phyloP scores from a whole-genome alignment of 352 stramenopile genomes.

The Albugo laibachii region DNA sequence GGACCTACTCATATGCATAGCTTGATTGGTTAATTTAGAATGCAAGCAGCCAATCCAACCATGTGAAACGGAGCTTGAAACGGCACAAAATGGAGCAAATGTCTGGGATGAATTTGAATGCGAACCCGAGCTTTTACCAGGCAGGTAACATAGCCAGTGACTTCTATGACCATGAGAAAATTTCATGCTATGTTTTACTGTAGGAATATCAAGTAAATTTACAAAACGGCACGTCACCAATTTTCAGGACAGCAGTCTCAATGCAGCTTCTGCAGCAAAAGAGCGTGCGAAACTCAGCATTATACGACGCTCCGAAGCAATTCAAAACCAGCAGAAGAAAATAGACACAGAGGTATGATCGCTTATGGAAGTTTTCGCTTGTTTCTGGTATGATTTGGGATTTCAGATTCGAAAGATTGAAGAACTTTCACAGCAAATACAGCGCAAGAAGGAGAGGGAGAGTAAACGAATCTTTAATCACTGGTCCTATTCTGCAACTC shows the following conservation, averaged over 20 bases:
- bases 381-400: not conserved
- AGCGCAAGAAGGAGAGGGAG: slow-evolving; percentile 44
- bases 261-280: slow-evolving; percentile 44
- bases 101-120: no score
- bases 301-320: slow-evolving; percentile 36
- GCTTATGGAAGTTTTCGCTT: not conserved
- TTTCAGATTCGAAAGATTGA: slow-evolving; percentile 58
- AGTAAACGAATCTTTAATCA: slow-evolving; percentile 34
- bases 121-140: no score
- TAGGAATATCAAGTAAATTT: slow-evolving; percentile 72
- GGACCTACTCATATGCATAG: no score
- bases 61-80: no score
- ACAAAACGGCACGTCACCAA: slow-evolving; percentile 44
- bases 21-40: no score
- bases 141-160: no score
- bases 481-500: slow-evolving; percentile 22
- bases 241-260: slow-evolving; percentile 56
- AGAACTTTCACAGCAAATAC: slow-evolving; percentile 37
- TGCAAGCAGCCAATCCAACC: no score
- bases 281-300: slow-evolving; percentile 35
- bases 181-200: not conserved
- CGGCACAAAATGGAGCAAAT: no score
- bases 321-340: slow-evolving; percentile 64
- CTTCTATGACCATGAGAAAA: no score
- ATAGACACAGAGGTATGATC: slow-evolving; percentile 39